Evolutionary conservation across 108 stramenopile species (phyloP).

Genomic region (Phaeodactylum tricornutum): DNA sequence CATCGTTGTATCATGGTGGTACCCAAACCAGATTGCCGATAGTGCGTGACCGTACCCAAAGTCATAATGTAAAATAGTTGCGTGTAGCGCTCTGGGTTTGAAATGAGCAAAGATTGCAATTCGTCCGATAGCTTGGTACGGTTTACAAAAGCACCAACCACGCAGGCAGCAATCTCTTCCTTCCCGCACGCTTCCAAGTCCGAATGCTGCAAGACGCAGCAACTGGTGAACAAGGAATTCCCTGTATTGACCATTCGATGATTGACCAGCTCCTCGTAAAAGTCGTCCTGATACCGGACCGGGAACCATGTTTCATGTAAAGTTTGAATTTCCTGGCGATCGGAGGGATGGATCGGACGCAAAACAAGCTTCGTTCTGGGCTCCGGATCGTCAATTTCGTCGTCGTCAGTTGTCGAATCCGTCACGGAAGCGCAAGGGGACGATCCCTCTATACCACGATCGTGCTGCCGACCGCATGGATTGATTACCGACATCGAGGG

Average conservation of each 20-base stretch:
- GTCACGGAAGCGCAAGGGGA: too few species aligned
- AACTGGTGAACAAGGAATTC: constrained; percentile 20
- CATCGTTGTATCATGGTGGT: constrained; percentile 46
- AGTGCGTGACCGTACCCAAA: constrained; percentile 46
- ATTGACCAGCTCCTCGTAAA: constrained; percentile 43
- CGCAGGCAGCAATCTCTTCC: constrained; percentile 31
- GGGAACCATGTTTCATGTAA: constrained; percentile 72
- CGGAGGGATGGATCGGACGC: constrained; percentile 37
- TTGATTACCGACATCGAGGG: too few species aligned
- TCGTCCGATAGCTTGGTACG: constrained; percentile 5
- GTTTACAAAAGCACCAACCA: constrained; percentile 29
- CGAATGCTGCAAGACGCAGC: not conserved
- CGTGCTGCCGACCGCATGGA: too few species aligned
- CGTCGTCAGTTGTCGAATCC: too few species aligned
- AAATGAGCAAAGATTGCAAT: constrained; percentile 36
- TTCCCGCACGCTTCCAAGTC: constrained; percentile 1
- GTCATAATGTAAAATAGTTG: constrained; percentile 84
- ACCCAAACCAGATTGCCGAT: constrained; percentile 53
- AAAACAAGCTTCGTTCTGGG: too few species aligned
- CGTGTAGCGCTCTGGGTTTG: constrained; percentile 17
- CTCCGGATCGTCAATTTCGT: too few species aligned
- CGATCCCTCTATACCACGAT: too few species aligned
- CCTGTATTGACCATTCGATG: constrained; percentile 20
- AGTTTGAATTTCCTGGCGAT: constrained; percentile 39
- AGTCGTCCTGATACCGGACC: constrained; percentile 52